Percentiles rank a stretch among this genome's conserved stretches.
These are phyloP conservation scores for Erysimum cheiri DNA, from an alignment of 441 rosid species.

Conservation along the genomic window DNA sequence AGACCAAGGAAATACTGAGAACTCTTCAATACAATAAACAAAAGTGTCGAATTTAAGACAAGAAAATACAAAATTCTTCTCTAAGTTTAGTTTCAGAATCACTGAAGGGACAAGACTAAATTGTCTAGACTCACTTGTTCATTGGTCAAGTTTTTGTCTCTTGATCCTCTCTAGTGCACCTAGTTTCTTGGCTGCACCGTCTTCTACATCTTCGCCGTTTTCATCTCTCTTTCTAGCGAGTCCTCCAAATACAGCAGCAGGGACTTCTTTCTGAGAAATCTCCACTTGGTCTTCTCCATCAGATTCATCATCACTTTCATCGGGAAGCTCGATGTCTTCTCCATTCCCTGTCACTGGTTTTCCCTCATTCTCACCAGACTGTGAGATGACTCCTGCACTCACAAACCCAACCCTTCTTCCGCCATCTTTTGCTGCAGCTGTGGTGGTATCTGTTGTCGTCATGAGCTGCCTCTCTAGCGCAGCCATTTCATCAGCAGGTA, in stretches of 20 bases:
- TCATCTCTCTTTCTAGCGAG: conserved; percentile 78
- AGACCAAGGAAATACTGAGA: neutral
- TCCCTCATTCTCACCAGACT: conserved; percentile 48
- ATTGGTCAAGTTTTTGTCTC: conserved; percentile 58
- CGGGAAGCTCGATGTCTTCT: conserved; percentile 89
- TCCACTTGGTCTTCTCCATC: conserved; percentile 66
- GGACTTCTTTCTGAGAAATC: conserved; percentile 86
- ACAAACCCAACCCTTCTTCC: conserved; percentile 78
- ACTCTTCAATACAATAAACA: neutral
- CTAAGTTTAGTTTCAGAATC: neutral
- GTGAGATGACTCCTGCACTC: conserved; percentile 85
- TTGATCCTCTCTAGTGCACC: conserved; percentile 93
- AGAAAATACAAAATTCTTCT: conserved; percentile 17
- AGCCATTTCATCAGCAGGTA: conserved; percentile 91
- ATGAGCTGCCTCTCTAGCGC: conserved; percentile 83
- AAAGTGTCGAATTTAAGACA: neutral
- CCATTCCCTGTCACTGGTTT: conserved; percentile 52
- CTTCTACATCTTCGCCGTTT: conserved; percentile 42
- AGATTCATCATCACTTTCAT: conserved; percentile 77
- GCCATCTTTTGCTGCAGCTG: conserved; percentile 49
- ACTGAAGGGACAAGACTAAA: conserved; percentile 21
- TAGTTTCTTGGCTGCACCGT: conserved; percentile 50
- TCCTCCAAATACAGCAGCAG: conserved; percentile 86
- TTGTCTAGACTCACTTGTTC: conserved; percentile 10
- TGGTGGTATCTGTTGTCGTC: conserved; percentile 51